phyloP scores from a whole-genome alignment of 805 yeast species.

The Ogataea saltuana region DNA sequence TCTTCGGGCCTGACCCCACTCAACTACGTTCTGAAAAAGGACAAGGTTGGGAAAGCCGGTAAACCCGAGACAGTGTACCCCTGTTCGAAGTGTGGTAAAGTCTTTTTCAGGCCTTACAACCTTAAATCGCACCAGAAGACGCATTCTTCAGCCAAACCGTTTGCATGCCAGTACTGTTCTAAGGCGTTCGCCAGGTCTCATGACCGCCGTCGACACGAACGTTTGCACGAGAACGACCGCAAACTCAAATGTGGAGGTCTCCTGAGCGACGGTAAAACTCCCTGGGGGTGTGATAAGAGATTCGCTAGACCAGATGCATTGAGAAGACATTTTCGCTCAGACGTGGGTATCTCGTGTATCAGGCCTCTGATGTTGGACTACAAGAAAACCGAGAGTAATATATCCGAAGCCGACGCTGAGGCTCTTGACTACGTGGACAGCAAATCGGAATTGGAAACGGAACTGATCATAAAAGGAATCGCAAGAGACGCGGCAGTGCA shows the following conservation, averaged over 20 bases:
- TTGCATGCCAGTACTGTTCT: conserved; percentile 60
- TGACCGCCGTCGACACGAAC: conserved; percentile 74
- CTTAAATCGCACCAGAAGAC: conserved; percentile 51
- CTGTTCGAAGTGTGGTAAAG: conserved; percentile 46
- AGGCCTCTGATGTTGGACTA: conserved; percentile 63
- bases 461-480: conserved; percentile 19
- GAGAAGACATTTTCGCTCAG: conserved; percentile 74
- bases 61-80: conserved; percentile 30
- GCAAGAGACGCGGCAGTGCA: conserved; percentile 27
- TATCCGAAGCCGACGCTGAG: background rate
- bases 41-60: background rate
- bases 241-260: conserved; percentile 67
- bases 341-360: conserved; percentile 70
- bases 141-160: conserved; percentile 70
- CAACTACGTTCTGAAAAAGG: background rate
- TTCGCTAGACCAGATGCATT: conserved; percentile 80
- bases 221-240: conserved; percentile 71
- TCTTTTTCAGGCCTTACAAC: conserved; percentile 50
- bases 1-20: background rate
- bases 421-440: background rate
- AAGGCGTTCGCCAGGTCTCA: conserved; percentile 76
- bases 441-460: conserved; percentile 16
- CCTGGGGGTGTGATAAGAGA: conserved; percentile 75
- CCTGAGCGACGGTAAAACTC: conserved; percentile 54
- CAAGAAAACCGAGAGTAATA: conserved; percentile 21